Evolutionary conservation across 192 early-diverging fungal species (phyloP), one percentile per base, ranked within the genome.

Genomic region (Umbelopsis isabellina): DNA sequence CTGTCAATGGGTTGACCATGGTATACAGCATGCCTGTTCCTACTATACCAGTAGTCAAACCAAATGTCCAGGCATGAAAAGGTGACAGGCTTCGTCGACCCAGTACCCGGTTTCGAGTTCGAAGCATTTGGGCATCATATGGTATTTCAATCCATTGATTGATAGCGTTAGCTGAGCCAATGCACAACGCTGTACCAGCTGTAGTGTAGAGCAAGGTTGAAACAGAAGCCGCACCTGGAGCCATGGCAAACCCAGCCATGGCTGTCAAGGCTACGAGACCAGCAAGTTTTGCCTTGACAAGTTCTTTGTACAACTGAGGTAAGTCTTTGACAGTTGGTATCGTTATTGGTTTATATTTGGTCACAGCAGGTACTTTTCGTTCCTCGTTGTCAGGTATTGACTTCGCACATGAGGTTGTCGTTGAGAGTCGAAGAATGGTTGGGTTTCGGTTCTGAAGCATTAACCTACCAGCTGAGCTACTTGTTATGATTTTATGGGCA

Each of bases 71-170:
- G 2, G 94, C 94, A 72, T 96, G 92, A 25, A 89, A 74, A 0
- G 92, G 93, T 37, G 90, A 80, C 16, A 96, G 50, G 7, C 86
- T 86, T 68, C 92, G 88, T 15, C 94, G 87, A 11, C 96, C 96
- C 37, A 99, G 76, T 8, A 91, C 86, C 5, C 97, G 86, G 75
- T 92, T 94, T 52, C 93, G 86, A 13, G 97, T 99, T 27, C 97
- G 88, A 16, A 87, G 81, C 97, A 99, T 99, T 81, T 99, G 97
- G 25, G 95, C 96, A 72, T 99, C 97, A 71, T 95, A 99, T 0
- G 97, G 96, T 23, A 84, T 80, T 75, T 99, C 97, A 27, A 93
- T 90, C 90, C 94, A 98, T 81, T 99, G 97, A 80, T 99, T 99
- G 72, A 98, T 89, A 9, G 93, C 81, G 77, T 99, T 99, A 47